Evolutionary conservation across 306 rosid species (phyloP).

Genomic region (Sophora flavescens): DNA sequence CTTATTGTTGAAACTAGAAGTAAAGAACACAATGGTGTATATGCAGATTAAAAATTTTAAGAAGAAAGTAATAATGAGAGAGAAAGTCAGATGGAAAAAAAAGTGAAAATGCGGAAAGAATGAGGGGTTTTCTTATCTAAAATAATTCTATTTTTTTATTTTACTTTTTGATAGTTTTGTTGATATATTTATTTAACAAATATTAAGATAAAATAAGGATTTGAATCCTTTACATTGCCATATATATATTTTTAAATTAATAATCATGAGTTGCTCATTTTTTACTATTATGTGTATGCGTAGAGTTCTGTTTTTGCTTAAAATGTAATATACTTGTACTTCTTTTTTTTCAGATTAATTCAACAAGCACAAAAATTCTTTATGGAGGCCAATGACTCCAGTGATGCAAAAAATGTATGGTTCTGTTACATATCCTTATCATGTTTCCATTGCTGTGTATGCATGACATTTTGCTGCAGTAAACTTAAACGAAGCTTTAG

Average conservation of each 20-base stretch:
- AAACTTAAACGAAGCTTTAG: slow-evolving; percentile 39
- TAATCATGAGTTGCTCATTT: slow-evolving; percentile 17
- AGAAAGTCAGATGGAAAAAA: not conserved
- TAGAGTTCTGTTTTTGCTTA: slow-evolving; percentile 45
- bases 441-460: slow-evolving; percentile 28
- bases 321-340: slow-evolving; percentile 39
- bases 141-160: slow-evolving; percentile 17
- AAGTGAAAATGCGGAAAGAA: not conserved
- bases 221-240: not conserved
- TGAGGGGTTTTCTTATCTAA: slow-evolving; percentile 17
- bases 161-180: slow-evolving; percentile 11
- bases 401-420: slow-evolving; percentile 81
- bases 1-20: slow-evolving; percentile 21
- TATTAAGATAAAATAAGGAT: slow-evolving; percentile 17
- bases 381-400: slow-evolving; percentile 62
- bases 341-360: slow-evolving; percentile 73
- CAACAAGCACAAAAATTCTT: slow-evolving; percentile 77
- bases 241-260: not conserved
- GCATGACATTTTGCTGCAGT: slow-evolving; percentile 36
- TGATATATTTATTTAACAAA: slow-evolving; percentile 22
- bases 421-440: slow-evolving; percentile 40
- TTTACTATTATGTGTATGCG: slow-evolving; percentile 20
- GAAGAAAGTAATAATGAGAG: not conserved
- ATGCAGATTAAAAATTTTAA: not conserved
- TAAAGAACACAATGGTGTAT: not conserved